Evolutionary conservation across 306 rosid species (phyloP).

Genomic region (Nissolia schottii): DNA sequence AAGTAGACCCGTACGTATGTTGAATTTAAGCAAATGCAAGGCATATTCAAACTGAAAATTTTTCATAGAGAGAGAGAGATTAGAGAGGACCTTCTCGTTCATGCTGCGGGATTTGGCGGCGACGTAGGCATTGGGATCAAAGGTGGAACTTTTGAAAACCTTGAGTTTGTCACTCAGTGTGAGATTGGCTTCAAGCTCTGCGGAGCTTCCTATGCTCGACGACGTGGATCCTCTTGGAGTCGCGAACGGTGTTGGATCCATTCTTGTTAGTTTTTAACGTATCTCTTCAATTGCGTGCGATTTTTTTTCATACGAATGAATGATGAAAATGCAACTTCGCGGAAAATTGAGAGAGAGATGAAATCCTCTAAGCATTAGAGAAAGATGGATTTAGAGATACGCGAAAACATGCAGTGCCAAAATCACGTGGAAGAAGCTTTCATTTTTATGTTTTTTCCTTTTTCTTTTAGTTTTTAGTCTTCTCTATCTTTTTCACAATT

Average conservation of each 20-base stretch:
- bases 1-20: not conserved
- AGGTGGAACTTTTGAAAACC: conserved; percentile 60
- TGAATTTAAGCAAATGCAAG: not conserved
- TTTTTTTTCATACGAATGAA: too few species aligned
- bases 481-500: too few species aligned
- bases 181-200: conserved; percentile 57
- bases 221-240: conserved; percentile 55
- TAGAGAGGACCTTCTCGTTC: conserved; percentile 60
- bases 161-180: conserved; percentile 66
- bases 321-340: too few species aligned
- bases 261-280: not conserved
- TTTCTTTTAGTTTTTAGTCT: too few species aligned
- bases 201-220: conserved; percentile 40
- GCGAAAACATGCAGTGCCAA: not conserved
- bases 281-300: not conserved
- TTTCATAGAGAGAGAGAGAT: not conserved
- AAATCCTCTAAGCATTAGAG: too few species aligned
- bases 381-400: not conserved
- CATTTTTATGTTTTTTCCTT: too few species aligned
- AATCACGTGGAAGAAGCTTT: not conserved
- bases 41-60: not conserved
- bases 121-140: conserved; percentile 59
- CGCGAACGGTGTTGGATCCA: conserved; percentile 34
- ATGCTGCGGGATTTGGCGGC: conserved; percentile 70
- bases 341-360: not conserved